Evolutionary conservation across 352 stramenopile species (phyloP).

Genomic region (Globisporangium cystogenes): DNA sequence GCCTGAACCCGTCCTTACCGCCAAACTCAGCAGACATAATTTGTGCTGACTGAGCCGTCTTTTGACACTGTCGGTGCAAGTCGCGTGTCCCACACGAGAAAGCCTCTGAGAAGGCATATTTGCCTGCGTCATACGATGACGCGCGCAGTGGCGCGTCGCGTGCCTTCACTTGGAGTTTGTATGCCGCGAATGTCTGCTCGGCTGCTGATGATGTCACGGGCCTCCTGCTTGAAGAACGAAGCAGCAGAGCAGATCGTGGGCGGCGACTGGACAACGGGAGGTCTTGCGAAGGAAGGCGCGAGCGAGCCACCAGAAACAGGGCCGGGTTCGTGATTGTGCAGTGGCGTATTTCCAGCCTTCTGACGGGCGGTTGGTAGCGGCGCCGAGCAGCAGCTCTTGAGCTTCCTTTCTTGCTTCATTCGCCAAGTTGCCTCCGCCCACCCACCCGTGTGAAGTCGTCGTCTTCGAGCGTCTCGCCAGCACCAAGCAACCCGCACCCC

Average conservation of each 20-base stretch:
- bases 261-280: neutral
- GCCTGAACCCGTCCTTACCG: no score
- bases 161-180: neutral
- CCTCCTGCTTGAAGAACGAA: neutral
- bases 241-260: no score
- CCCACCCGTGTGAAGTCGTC: slow-evolving; percentile 1
- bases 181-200: neutral
- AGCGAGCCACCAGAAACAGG: neutral
- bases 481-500: neutral
- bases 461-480: neutral
- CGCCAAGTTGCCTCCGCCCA: slow-evolving; percentile 7
- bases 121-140: slow-evolving; percentile 1
- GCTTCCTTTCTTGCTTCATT: slow-evolving; percentile 7
- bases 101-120: neutral
- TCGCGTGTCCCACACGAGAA: neutral
- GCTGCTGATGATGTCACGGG: neutral
- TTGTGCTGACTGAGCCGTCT: no score
- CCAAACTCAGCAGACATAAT: no score
- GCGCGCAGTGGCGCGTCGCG: neutral
- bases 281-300: neutral
- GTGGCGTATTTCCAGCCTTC: no score
- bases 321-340: neutral
- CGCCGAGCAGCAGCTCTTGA: neutral
- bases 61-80: neutral
- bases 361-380: neutral